Evolutionary conservation across 805 yeast genomes (phyloP).

Genomic region (Ogataea ramenticola): DNA sequence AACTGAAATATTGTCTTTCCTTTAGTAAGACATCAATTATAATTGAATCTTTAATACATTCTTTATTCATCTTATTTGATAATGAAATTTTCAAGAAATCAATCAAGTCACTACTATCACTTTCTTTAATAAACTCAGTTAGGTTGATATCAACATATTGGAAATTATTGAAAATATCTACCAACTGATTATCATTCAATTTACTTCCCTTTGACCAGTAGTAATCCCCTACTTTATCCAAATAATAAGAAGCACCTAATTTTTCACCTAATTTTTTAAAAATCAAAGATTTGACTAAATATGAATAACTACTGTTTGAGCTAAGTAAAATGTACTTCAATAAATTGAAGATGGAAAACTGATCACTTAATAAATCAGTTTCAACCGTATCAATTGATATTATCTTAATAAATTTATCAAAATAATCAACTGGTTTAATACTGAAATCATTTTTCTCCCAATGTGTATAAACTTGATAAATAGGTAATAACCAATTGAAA

Average conservation of each 20-base stretch:
- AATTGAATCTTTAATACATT: background rate
- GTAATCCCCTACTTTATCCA: conserved; percentile 13
- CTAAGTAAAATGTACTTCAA: too few relatives aligned
- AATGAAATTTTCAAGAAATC: background rate
- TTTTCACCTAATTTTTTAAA: conserved; percentile 12
- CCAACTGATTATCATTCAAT: background rate
- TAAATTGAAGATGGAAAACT: too few relatives aligned
- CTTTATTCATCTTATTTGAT: background rate
- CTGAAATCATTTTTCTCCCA: too few relatives aligned
- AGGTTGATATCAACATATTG: conserved; percentile 8
- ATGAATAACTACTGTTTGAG: background rate
- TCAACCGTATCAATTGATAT: too few relatives aligned
- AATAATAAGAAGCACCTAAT: too few relatives aligned
- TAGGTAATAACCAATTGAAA: conserved; percentile 13
- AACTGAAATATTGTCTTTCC: too few relatives aligned
- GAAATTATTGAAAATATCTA: conserved; percentile 1
- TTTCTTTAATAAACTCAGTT: background rate
- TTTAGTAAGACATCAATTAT: conserved; percentile 1
- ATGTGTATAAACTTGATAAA: too few relatives aligned
- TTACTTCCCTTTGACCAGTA: conserved; percentile 9
- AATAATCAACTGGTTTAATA: conserved; percentile 13
- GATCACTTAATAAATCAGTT: too few relatives aligned
- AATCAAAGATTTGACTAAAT: conserved; percentile 12
- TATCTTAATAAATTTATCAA: conserved; percentile 5
- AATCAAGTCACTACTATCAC: background rate